Conservation (phyloP, 1,139 yeast species). For the Diutina scorzettiae region DNA sequence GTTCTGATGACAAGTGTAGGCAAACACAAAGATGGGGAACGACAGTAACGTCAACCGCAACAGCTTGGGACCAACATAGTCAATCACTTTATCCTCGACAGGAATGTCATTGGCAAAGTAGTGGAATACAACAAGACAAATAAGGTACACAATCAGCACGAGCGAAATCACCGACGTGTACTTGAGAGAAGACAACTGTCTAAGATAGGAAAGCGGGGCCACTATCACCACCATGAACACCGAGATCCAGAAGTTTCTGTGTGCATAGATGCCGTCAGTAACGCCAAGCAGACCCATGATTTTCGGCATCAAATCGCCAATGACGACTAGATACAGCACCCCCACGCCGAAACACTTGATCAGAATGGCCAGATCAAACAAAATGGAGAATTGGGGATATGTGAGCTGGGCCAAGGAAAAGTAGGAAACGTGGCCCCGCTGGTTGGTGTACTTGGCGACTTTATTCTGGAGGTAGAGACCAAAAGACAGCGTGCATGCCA, state of each 20-base stretch:
- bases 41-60: constrained; percentile 30
- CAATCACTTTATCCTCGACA: constrained; percentile 12
- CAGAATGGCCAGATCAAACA: constrained; percentile 60
- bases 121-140: constrained; percentile 60
- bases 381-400: constrained; percentile 34
- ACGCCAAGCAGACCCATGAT: constrained; percentile 36
- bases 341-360: constrained; percentile 90
- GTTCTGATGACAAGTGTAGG: constrained; percentile 91
- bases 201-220: constrained; percentile 60
- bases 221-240: constrained; percentile 48
- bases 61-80: constrained; percentile 28
- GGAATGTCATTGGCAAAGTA: constrained; percentile 32
- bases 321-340: constrained; percentile 73
- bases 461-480: constrained; percentile 42
- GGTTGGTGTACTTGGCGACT: constrained; percentile 37
- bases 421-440: constrained; percentile 38
- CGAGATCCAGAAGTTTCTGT: constrained; percentile 61
- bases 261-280: constrained; percentile 17
- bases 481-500: constrained; percentile 38
- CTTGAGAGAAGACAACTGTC: constrained; percentile 71
- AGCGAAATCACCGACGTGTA: constrained; percentile 82
- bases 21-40: constrained; percentile 86
- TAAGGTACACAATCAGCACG: constrained; percentile 66
- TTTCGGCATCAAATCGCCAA: constrained; percentile 87
- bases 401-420: constrained; percentile 43